These are phyloP conservation scores for Keithomyces neogunnii DNA, from an alignment of 2,329 filamentous ascomycete species.

Conservation along the genomic window DNA sequence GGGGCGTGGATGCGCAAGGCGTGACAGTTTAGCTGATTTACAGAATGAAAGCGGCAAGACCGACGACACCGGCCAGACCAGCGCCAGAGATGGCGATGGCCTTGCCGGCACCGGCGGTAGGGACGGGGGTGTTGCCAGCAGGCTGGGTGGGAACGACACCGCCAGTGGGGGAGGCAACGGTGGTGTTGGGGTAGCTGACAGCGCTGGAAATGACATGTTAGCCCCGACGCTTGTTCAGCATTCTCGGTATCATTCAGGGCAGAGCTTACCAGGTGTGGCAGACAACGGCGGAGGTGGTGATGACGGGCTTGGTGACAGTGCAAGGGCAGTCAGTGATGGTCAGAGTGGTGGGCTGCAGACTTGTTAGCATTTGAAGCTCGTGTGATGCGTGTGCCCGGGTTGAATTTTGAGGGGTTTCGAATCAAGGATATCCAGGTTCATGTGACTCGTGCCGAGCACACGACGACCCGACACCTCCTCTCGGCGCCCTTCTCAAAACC, in stretches of 20 bases:
- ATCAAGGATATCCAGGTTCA: neutral
- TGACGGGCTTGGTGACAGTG: slow-evolving; percentile 54
- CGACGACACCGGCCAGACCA: slow-evolving; percentile 51
- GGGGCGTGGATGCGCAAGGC: slow-evolving; percentile 26
- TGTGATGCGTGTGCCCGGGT: too few relatives aligned
- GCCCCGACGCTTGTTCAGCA: slow-evolving; percentile 1
- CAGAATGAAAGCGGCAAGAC: slow-evolving; percentile 49
- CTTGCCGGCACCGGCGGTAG: slow-evolving; percentile 50
- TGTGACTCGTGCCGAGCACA: neutral
- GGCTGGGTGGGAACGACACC: slow-evolving; percentile 17
- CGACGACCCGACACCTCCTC: neutral
- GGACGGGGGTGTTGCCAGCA: slow-evolving; percentile 26
- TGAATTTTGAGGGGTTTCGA: neutral
- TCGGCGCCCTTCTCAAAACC: neutral
- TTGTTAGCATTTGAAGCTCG: neutral
- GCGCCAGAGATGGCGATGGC: slow-evolving; percentile 47
- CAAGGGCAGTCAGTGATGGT: slow-evolving; percentile 67
- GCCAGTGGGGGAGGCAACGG: slow-evolving; percentile 6
- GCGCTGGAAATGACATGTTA: slow-evolving; percentile 24
- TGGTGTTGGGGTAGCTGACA: slow-evolving; percentile 10
- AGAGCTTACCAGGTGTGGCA: slow-evolving; percentile 44
- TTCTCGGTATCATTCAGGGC: neutral
- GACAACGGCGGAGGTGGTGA: slow-evolving; percentile 40
- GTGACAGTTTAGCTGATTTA: slow-evolving; percentile 36
- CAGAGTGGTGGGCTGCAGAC: slow-evolving; percentile 50